phyloP scores from a whole-genome alignment of 2,329 filamentous ascomycete species.

The Neonectria faginata region DNA sequence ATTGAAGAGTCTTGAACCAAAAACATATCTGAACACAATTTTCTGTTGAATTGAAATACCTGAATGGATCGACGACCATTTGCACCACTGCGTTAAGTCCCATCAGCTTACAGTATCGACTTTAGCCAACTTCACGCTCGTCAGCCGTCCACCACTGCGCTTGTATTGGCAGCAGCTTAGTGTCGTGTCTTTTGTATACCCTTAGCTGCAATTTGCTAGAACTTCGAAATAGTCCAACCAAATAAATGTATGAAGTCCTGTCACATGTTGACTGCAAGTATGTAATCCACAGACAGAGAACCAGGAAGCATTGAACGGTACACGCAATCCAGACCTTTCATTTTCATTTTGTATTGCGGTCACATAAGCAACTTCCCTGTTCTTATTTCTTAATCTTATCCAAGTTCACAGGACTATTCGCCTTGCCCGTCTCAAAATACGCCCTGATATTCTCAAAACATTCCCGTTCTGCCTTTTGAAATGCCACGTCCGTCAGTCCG shows the following conservation, averaged over 20 bases:
- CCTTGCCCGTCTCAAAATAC: conserved; percentile 39
- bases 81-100: too few species aligned
- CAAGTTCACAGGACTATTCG: conserved; percentile 35
- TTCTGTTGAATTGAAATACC: too few species aligned
- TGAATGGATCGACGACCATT: too few species aligned
- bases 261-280: not conserved
- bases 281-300: too few species aligned
- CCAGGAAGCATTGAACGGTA: too few species aligned
- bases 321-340: too few species aligned
- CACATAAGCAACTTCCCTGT: not conserved
- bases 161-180: not conserved
- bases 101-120: not conserved
- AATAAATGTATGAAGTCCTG: too few species aligned
- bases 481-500: conserved; percentile 56
- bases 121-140: not conserved
- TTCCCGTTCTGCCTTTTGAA: conserved; percentile 54
- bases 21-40: too few species aligned
- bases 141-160: too few species aligned
- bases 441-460: conserved; percentile 48
- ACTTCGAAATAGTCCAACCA: too few species aligned
- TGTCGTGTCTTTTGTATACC: not conserved
- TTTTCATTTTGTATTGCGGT: too few species aligned
- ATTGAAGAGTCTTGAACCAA: too few species aligned
- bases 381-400: conserved; percentile 21
- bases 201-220: not conserved